A percentile compares a stretch with the other conserved stretches of the same genome.
These are phyloP conservation scores for Pichia ethanolica DNA, from an alignment of 805 yeast genomes.

Conservation along the genomic window DNA sequence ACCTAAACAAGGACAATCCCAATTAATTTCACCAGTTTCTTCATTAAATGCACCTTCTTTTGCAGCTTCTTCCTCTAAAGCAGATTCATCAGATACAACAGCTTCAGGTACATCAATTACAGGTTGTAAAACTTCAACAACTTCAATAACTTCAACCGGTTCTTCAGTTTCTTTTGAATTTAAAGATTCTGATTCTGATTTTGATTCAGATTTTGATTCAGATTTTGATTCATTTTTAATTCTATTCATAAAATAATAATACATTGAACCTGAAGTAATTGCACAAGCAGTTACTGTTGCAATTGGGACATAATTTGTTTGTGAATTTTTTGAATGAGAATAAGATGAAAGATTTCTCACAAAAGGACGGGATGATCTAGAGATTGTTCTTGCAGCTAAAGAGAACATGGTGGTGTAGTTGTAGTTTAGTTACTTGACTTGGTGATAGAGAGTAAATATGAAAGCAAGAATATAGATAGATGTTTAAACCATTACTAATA, in stretches of 20 bases:
- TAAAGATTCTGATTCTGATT: neutral
- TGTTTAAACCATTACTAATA: no score
- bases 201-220: neutral
- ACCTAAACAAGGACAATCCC: conserved; percentile 99
- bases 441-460: no score
- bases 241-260: conserved; percentile 7
- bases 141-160: conserved; percentile 4
- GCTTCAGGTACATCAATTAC: conserved; percentile 1
- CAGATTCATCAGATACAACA: neutral
- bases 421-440: no score
- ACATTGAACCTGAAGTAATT: conserved; percentile 12
- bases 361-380: neutral
- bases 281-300: conserved; percentile 14
- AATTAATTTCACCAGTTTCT: conserved; percentile 96
- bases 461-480: no score
- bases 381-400: neutral
- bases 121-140: conserved; percentile 15
- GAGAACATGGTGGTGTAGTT: no score
- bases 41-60: conserved; percentile 80
- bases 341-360: neutral
- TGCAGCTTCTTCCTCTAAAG: conserved; percentile 25
- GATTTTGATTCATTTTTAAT: conserved; percentile 10
- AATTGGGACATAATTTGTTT: conserved; percentile 3
- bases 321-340: neutral
- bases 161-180: neutral